Evolutionary conservation across 2,329 filamentous ascomycete species (phyloP).

Genomic region (Ophiostoma angusticollis): DNA sequence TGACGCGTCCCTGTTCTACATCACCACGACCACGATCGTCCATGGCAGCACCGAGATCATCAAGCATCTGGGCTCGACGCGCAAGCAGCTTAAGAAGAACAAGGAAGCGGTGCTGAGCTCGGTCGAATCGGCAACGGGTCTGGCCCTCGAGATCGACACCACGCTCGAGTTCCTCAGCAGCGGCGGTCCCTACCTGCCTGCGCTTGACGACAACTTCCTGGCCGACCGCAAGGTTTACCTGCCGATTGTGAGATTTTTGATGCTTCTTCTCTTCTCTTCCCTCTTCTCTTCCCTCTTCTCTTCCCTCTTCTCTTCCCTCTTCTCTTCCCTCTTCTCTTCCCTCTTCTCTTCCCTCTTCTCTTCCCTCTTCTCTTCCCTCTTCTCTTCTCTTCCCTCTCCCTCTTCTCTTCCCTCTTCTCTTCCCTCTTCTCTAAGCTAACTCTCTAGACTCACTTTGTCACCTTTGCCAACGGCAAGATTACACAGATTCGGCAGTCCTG

Average conservation of each 20-base stretch:
- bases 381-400: background rate
- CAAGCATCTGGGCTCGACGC: slow-evolving; percentile 63
- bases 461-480: slow-evolving; percentile 67
- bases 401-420: background rate
- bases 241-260: slow-evolving; percentile 53
- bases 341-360: background rate
- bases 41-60: slow-evolving; percentile 61
- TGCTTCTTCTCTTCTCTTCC: background rate
- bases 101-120: slow-evolving; percentile 62
- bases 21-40: slow-evolving; percentile 72
- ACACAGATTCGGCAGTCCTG: slow-evolving; percentile 78
- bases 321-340: background rate
- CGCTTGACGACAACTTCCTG: slow-evolving; percentile 88
- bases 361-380: background rate
- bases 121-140: slow-evolving; percentile 56
- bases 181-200: slow-evolving; percentile 77
- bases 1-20: slow-evolving; percentile 67
- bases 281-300: background rate
- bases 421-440: background rate
- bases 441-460: slow-evolving; percentile 72
- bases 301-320: background rate
- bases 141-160: slow-evolving; percentile 71
- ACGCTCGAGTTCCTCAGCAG: slow-evolving; percentile 67
- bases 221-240: slow-evolving; percentile 68
- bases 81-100: slow-evolving; percentile 69